Conservation (phyloP, 78 protist genomes). For the Bodo saltans region DNA sequence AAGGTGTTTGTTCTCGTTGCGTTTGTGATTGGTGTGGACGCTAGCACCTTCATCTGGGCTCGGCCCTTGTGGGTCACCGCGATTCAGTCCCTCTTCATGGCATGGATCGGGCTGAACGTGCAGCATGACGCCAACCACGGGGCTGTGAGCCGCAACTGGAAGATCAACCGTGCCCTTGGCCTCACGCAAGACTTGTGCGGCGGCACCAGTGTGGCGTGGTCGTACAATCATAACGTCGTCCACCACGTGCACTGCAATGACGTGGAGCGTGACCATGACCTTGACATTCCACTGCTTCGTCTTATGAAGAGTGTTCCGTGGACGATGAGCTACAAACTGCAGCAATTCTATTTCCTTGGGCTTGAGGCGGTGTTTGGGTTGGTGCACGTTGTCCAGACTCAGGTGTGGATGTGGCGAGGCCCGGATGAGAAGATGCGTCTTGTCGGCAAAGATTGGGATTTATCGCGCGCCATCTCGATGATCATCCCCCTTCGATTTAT, state of each 20-base stretch:
- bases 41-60: background rate
- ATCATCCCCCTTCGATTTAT: background rate
- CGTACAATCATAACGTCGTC: conserved; percentile 38
- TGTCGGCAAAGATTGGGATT: background rate
- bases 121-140: conserved; percentile 62
- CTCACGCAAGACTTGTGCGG: conserved; percentile 46
- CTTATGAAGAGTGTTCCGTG: background rate
- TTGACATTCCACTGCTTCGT: background rate
- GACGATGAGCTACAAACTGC: background rate
- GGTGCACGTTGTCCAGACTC: background rate
- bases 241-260: conserved; percentile 43
- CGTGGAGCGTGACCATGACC: conserved; percentile 37
- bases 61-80: background rate
- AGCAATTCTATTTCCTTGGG: background rate
- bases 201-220: conserved; percentile 38
- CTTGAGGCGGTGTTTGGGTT: background rate
- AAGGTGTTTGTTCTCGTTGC: background rate
- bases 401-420: background rate
- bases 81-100: conserved; percentile 9
- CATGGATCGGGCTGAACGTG: conserved; percentile 36
- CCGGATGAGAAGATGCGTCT: background rate
- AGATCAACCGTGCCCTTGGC: conserved; percentile 23
- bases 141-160: conserved; percentile 13
- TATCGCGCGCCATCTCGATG: background rate
- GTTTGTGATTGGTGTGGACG: background rate